Conservation (phyloP, 1,284 basidiomycete species). For the Sanguinoderma infundibulare region DNA sequence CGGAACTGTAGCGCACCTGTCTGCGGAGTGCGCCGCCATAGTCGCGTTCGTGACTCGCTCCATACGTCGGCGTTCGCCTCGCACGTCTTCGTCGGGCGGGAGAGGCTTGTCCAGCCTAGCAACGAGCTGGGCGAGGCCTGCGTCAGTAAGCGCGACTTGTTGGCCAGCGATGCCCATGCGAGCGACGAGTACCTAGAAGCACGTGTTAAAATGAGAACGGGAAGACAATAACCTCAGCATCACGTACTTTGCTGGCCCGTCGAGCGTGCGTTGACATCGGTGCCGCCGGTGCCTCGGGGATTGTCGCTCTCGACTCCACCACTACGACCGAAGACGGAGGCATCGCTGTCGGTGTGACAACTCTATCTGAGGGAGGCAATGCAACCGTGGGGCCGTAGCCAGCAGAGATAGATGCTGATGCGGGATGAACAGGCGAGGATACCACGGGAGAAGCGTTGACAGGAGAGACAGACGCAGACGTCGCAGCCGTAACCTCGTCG, state of each 20-base stretch:
- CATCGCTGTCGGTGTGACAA: too few relatives aligned
- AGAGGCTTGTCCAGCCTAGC: background rate
- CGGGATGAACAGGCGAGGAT: background rate
- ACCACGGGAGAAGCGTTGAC: background rate
- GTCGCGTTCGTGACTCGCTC: background rate
- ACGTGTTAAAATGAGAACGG: background rate
- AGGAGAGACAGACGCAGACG: background rate
- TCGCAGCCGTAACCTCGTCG: background rate
- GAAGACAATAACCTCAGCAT: too few relatives aligned
- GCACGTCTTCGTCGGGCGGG: background rate
- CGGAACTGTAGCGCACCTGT: background rate
- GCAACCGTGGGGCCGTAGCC: too few relatives aligned
- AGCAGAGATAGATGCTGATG: too few relatives aligned
- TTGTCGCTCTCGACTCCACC: background rate
- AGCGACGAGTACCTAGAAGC: conserved; percentile 6
- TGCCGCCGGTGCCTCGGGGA: background rate
- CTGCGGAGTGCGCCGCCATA: background rate
- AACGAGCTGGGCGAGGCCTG: conserved; percentile 11
- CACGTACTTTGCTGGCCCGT: background rate
- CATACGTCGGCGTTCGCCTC: background rate
- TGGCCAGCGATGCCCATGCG: conserved; percentile 7
- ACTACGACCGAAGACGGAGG: background rate
- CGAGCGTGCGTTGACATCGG: background rate
- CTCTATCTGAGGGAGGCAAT: too few relatives aligned
- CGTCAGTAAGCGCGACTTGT: conserved; percentile 8